Percentiles rank a stretch among this genome's conserved stretches.
Evolutionary conservation across 2,329 filamentous ascomycete genomes (phyloP).

Genomic region (Plenodomus tracheiphilus): DNA sequence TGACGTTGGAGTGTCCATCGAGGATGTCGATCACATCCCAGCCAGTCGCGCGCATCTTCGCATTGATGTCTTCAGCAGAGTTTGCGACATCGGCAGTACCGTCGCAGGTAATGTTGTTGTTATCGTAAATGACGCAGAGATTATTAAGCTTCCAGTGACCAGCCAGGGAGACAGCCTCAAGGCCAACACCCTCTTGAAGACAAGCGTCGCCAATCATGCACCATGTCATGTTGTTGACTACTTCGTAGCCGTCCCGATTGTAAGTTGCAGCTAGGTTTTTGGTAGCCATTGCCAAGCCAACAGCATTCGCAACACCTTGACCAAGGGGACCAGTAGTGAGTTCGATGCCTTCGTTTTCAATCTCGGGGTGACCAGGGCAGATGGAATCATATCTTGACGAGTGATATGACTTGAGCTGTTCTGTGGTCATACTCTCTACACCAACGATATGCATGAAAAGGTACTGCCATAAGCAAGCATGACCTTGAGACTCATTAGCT

Average conservation of each 20-base stretch:
- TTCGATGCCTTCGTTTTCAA: constrained; percentile 61
- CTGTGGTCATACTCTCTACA: constrained; percentile 59
- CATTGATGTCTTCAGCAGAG: constrained; percentile 58
- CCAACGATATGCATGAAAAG: constrained; percentile 57
- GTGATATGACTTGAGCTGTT: constrained; percentile 61
- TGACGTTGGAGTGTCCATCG: constrained; percentile 58
- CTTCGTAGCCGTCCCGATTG: constrained; percentile 52
- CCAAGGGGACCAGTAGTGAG: constrained; percentile 63
- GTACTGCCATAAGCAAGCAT: constrained; percentile 60
- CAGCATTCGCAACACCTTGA: constrained; percentile 62
- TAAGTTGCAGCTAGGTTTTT: constrained; percentile 65
- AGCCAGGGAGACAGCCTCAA: constrained; percentile 61
- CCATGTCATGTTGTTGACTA: constrained; percentile 57
- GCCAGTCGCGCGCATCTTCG: constrained; percentile 60
- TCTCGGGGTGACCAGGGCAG: constrained; percentile 61
- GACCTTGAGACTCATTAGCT: constrained; percentile 27
- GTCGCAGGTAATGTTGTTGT: constrained; percentile 63
- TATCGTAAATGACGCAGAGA: constrained; percentile 61
- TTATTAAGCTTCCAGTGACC: constrained; percentile 61
- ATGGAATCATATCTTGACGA: constrained; percentile 51
- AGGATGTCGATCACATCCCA: constrained; percentile 60
- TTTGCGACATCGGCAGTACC: constrained; percentile 57
- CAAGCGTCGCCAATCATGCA: constrained; percentile 62
- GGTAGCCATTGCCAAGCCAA: constrained; percentile 56
- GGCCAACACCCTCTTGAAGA: constrained; percentile 61